Conservation (phyloP, 2,329 filamentous ascomycete genomes). For the Diaporthe batatas region DNA sequence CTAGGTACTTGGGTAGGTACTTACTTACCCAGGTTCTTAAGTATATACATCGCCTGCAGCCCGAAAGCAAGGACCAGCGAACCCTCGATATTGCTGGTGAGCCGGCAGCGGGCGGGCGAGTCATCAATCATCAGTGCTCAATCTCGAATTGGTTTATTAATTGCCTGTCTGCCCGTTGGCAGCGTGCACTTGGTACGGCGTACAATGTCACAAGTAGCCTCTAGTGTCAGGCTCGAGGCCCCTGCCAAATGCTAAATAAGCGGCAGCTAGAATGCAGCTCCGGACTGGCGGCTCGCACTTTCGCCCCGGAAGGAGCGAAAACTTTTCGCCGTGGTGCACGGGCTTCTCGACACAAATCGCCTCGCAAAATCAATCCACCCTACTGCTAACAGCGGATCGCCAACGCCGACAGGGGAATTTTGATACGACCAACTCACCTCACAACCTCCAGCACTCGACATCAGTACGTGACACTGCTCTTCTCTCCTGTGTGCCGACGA, state of each 20-base stretch:
- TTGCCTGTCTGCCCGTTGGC: no score
- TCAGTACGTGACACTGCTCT: constrained; percentile 34
- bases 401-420: constrained; percentile 38
- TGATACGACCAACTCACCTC: constrained; percentile 39
- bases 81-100: no score
- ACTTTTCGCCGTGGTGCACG: constrained; percentile 34
- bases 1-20: neutral
- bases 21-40: no score
- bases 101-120: neutral
- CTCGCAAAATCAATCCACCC: constrained; percentile 37
- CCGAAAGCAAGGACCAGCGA: no score
- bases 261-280: neutral
- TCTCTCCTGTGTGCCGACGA: constrained; percentile 15
- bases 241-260: no score
- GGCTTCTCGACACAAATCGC: constrained; percentile 32
- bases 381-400: constrained; percentile 35
- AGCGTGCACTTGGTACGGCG: no score
- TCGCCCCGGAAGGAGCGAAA: constrained; percentile 15
- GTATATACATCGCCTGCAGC: neutral
- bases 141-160: no score
- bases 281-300: no score
- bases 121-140: neutral
- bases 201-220: no score
- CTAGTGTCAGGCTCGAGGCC: no score
- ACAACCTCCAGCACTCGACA: constrained; percentile 37